phyloP scores from a whole-genome alignment of 1,284 basidiomycete genomes.

The Nidula niveotomentosa region DNA sequence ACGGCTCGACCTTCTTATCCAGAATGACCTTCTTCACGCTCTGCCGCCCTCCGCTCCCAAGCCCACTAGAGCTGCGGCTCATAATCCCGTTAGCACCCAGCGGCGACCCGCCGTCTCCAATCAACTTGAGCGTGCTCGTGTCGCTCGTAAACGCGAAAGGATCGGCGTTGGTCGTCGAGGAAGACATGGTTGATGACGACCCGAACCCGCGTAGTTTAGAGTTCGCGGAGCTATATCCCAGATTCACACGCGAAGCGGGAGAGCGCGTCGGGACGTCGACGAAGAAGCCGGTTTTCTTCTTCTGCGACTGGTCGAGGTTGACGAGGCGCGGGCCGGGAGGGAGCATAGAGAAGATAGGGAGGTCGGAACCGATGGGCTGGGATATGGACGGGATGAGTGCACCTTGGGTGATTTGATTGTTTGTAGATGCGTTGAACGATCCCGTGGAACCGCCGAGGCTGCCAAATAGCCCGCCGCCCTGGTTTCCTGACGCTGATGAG shows the following conservation, averaged over 20 bases:
- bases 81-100: slow-evolving; percentile 53
- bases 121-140: slow-evolving; percentile 25
- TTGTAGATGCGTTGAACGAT: slow-evolving; percentile 38
- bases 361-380: slow-evolving; percentile 86
- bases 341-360: slow-evolving; percentile 75
- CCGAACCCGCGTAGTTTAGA: slow-evolving; percentile 75
- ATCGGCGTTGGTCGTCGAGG: slow-evolving; percentile 27
- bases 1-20: slow-evolving; percentile 75
- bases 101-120: slow-evolving; percentile 35
- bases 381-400: slow-evolving; percentile 83
- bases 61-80: slow-evolving; percentile 63
- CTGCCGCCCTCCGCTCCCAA: slow-evolving; percentile 69
- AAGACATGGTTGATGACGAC: slow-evolving; percentile 33
- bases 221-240: slow-evolving; percentile 62
- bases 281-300: slow-evolving; percentile 75
- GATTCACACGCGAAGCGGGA: slow-evolving; percentile 56
- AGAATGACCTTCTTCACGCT: slow-evolving; percentile 96
- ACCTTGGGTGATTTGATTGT: slow-evolving; percentile 43
- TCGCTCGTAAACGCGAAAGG: slow-evolving; percentile 37
- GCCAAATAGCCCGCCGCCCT: slow-evolving; percentile 49
- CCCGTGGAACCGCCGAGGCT: slow-evolving; percentile 27
- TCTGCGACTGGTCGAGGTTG: slow-evolving; percentile 57
- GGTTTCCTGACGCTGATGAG: slow-evolving; percentile 36
- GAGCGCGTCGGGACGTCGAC: slow-evolving; percentile 67
- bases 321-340: slow-evolving; percentile 65